Evolutionary conservation across 1,139 yeast species (phyloP).

Genomic region (Geotrichum restrictum): DNA sequence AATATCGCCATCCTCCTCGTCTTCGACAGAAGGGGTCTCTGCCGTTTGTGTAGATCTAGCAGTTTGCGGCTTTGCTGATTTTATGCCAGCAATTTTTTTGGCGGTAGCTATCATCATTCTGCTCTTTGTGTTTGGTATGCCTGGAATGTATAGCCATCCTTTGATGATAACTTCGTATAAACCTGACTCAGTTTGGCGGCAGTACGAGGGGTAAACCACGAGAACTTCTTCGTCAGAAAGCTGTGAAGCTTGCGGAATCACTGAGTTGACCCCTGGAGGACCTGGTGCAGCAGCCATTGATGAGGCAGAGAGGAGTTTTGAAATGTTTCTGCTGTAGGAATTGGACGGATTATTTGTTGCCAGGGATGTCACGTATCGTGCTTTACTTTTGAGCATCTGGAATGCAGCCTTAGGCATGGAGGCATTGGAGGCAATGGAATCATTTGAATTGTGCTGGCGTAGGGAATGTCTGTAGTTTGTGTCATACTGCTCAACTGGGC

Average conservation of each 20-base stretch:
- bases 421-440: too few species aligned
- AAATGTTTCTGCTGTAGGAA: slow-evolving; percentile 17
- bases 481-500: too few species aligned
- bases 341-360: slow-evolving; percentile 19
- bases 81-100: slow-evolving; percentile 56
- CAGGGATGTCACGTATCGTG: slow-evolving; percentile 14
- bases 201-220: slow-evolving; percentile 60
- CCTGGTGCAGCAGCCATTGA: slow-evolving; percentile 16
- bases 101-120: slow-evolving; percentile 64
- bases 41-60: slow-evolving; percentile 12
- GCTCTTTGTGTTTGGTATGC: slow-evolving; percentile 65
- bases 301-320: slow-evolving; percentile 19
- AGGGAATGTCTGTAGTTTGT: too few species aligned
- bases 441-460: too few species aligned
- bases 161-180: slow-evolving; percentile 55
- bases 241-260: not conserved
- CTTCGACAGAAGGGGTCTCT: slow-evolving; percentile 31
- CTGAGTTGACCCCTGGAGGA: slow-evolving; percentile 7
- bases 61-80: not conserved
- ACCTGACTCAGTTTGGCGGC: slow-evolving; percentile 41
- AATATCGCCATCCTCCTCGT: slow-evolving; percentile 10
- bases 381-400: slow-evolving; percentile 12
- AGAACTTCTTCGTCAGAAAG: slow-evolving; percentile 36
- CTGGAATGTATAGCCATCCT: slow-evolving; percentile 73
- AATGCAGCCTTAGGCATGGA: slow-evolving; percentile 8